Evolutionary conservation across 1,284 basidiomycete genomes (phyloP).

Genomic region (Marasmius tenuissimus): DNA sequence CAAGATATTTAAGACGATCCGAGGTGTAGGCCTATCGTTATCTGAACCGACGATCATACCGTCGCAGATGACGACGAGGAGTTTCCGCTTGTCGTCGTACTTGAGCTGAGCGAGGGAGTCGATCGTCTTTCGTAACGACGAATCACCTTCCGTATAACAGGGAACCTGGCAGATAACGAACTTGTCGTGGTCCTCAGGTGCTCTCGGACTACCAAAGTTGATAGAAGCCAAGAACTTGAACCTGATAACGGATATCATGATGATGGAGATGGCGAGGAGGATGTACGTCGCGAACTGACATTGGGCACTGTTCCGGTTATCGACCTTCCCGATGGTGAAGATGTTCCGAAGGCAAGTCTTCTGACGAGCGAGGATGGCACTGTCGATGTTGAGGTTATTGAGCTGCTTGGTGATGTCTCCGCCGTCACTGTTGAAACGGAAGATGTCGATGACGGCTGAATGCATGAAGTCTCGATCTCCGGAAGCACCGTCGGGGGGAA

Average conservation of each 20-base stretch:
- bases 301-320: conserved; percentile 89
- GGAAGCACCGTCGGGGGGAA: conserved; percentile 62
- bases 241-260: conserved; percentile 95
- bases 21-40: conserved; percentile 88
- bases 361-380: conserved; percentile 71
- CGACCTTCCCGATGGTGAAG: conserved; percentile 89
- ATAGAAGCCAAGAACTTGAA: conserved; percentile 98
- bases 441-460: conserved; percentile 69
- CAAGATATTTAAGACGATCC: conserved; percentile 95
- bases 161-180: conserved; percentile 99
- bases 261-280: conserved; percentile 83
- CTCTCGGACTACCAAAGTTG: conserved; percentile 81
- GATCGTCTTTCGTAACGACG: conserved; percentile 86
- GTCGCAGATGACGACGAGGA: conserved; percentile 94
- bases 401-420: conserved; percentile 84
- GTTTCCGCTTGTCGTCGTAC: conserved; percentile 98
- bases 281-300: conserved; percentile 94
- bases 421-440: conserved; percentile 75
- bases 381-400: conserved; percentile 65
- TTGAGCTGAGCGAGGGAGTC: conserved; percentile 93
- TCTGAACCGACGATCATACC: conserved; percentile 98
- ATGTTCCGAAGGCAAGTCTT: conserved; percentile 90
- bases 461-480: conserved; percentile 80
- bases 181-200: conserved; percentile 96
- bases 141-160: conserved; percentile 95